Base-by-base conservation (phyloP, 2,329 filamentous ascomycete genomes). In the Hypoxylon sp. region DNA sequence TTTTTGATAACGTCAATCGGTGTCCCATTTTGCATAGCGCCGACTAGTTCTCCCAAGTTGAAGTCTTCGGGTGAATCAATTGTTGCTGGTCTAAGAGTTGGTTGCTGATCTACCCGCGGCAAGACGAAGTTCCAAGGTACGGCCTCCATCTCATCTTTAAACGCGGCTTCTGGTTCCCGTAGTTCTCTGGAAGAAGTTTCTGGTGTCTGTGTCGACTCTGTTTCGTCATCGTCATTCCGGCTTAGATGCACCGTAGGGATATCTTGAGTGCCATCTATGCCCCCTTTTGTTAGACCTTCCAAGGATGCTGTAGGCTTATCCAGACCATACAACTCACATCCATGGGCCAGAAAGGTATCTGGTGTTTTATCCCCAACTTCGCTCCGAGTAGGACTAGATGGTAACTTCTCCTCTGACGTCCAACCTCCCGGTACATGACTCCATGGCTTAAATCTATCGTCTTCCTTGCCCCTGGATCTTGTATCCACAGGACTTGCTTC, bases 1-100 rank as follows among this genome's bases (percentile, higher is more conserved):
- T 48, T 59, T 1, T 52, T 60, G 39, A 72, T 17, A 10, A 42
- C 7, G 39, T 42, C n/a, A n/a, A 42, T 19, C n/a, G 39, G 39
- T 42, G 39, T n/a, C 2, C 39, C 39, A 42, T 42, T 42, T 8
- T 42, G 39, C 39, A 42, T 42, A n/a, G 39, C 39, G 39, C 39
- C n/a, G n/a, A 42, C 39, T 8, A 42, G 15, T 17, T 42, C 39
- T 42, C n/a, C 17, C 8, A 19, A 42, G n/a, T n/a, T 42, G 39
- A 42, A 42, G 39, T 19, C n/a, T 42, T 8, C 15, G 15, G 39
- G 15, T 7, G 39, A 19, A 42, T 42, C 39, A 8, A n/a, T 8
- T 19, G 39, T 42, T 7, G 39, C 15, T 3, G 39, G 39, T 17
- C 39, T 42, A 19, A 42, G 39, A 42, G 8, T 19, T 8, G 39